Percentiles rank a stretch among this genome's conserved stretches.
These are phyloP conservation scores for Lipomyces japonicus DNA, from an alignment of 805 yeast genomes.

Conservation along the genomic window DNA sequence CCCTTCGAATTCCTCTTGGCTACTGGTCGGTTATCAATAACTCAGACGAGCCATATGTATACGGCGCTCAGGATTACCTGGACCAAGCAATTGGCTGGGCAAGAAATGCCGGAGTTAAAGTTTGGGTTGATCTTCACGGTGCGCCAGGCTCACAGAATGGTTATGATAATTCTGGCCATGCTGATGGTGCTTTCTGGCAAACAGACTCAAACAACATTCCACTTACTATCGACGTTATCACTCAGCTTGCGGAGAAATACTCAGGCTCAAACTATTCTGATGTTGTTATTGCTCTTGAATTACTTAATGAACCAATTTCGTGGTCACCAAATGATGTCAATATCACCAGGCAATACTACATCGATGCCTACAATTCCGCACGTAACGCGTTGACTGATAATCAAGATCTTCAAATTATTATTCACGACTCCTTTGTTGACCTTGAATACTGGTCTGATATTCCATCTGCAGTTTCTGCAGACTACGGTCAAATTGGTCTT, in stretches of 20 bases:
- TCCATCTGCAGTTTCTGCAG: slow-evolving; percentile 32
- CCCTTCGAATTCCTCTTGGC: slow-evolving; percentile 88
- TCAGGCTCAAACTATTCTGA: slow-evolving; percentile 59
- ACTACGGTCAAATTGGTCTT: slow-evolving; percentile 62
- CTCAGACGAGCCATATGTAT: slow-evolving; percentile 75
- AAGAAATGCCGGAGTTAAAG: slow-evolving; percentile 55
- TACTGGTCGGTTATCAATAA: slow-evolving; percentile 76
- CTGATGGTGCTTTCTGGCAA: slow-evolving; percentile 60
- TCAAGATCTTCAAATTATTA: slow-evolving; percentile 51
- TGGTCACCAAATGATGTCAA: slow-evolving; percentile 48
- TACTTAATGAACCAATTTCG: slow-evolving; percentile 79
- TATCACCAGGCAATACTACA: slow-evolving; percentile 56
- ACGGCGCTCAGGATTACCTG: slow-evolving; percentile 70
- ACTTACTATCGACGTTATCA: slow-evolving; percentile 54
- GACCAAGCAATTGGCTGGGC: slow-evolving; percentile 81
- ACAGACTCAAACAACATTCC: slow-evolving; percentile 47
- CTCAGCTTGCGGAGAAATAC: slow-evolving; percentile 57
- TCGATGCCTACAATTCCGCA: slow-evolving; percentile 59
- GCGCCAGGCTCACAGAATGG: slow-evolving; percentile 98
- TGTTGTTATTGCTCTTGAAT: slow-evolving; percentile 76
- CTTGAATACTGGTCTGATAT: slow-evolving; percentile 60
- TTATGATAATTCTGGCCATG: slow-evolving; percentile 85
- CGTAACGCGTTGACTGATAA: slow-evolving; percentile 45
- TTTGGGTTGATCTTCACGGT: slow-evolving; percentile 92
- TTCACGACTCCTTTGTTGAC: slow-evolving; percentile 79